phyloP scores from a whole-genome alignment of 305 asterid genomes.

The Nicotiana rustica region DNA sequence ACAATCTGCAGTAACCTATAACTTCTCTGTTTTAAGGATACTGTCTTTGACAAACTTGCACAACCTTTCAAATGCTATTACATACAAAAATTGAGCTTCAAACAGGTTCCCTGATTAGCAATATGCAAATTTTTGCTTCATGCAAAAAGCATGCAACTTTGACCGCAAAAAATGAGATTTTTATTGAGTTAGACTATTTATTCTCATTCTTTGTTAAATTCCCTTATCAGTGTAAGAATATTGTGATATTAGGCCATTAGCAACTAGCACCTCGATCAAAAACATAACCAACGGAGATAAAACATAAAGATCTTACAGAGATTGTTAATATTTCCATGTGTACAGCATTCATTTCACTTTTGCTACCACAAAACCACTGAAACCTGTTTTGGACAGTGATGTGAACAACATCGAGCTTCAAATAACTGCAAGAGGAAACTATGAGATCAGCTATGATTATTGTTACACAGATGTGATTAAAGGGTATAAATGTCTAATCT shows the following conservation, averaged over 20 bases:
- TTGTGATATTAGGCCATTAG: slow-evolving; percentile 29
- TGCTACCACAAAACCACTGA: slow-evolving; percentile 81
- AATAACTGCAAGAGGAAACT: slow-evolving; percentile 71
- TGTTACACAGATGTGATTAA: neutral
- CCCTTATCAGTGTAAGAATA: neutral
- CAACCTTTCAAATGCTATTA: slow-evolving; percentile 16
- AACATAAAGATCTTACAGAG: slow-evolving; percentile 61
- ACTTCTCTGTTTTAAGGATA: neutral
- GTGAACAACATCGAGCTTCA: slow-evolving; percentile 96
- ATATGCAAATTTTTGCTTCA: slow-evolving; percentile 27
- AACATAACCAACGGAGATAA: slow-evolving; percentile 10
- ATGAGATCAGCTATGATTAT: slow-evolving; percentile 29
- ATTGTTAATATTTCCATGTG: slow-evolving; percentile 78
- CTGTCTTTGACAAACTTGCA: slow-evolving; percentile 9
- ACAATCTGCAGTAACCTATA: neutral
- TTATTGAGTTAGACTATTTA: slow-evolving; percentile 7
- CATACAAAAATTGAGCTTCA: neutral
- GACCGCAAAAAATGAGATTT: slow-evolving; percentile 19
- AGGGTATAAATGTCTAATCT: slow-evolving; percentile 4
- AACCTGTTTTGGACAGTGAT: slow-evolving; percentile 88
- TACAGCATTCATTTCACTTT: slow-evolving; percentile 78
- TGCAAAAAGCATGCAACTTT: slow-evolving; percentile 20
- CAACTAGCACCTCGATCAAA: slow-evolving; percentile 2
- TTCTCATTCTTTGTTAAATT: slow-evolving; percentile 16
- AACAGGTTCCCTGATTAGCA: neutral